A percentile compares a stretch with the other conserved stretches of the same genome.
Conservation (phyloP, 331 rosid species). For the Pyrus hybrid region DNA sequence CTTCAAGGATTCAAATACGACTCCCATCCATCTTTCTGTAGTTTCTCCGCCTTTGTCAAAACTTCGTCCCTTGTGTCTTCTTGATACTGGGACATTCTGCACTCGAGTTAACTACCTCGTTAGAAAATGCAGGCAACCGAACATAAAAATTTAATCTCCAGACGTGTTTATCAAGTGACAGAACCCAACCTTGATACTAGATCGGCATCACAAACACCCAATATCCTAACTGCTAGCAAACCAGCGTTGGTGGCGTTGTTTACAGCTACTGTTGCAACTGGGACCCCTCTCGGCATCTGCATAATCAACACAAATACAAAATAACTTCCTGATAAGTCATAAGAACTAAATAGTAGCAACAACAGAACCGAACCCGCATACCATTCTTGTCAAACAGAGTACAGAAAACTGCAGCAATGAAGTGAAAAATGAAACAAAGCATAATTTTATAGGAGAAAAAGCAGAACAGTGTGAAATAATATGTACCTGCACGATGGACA, state of each 20-base stretch:
- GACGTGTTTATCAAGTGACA: not conserved
- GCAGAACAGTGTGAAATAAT: not conserved
- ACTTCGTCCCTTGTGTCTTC: slow-evolving; percentile 58
- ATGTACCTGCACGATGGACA: slow-evolving; percentile 84
- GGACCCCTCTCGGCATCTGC: slow-evolving; percentile 92
- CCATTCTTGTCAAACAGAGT: not conserved
- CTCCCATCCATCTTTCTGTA: slow-evolving; percentile 61
- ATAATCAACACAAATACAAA: slow-evolving; percentile 1
- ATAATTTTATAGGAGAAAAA: not conserved
- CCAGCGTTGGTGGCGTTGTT: slow-evolving; percentile 91
- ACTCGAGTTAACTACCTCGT: not conserved
- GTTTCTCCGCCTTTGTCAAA: slow-evolving; percentile 56
- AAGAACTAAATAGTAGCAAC: not conserved
- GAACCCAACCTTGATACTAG: slow-evolving; percentile 51
- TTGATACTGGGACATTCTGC: slow-evolving; percentile 71
- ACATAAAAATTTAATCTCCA: too few relatives aligned
- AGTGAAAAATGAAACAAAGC: not conserved
- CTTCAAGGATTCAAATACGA: slow-evolving; percentile 33
- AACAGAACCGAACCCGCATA: not conserved
- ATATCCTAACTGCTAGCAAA: slow-evolving; percentile 55
- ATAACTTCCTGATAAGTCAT: not conserved
- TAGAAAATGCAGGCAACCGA: not conserved
- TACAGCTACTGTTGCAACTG: slow-evolving; percentile 84
- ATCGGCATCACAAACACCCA: slow-evolving; percentile 35
- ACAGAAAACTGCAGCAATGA: not conserved